Percentiles rank a stretch among this genome's conserved stretches.
phyloP scores from a whole-genome alignment of 2,329 filamentous ascomycete genomes.

The Chrysoporthe puriensis region DNA sequence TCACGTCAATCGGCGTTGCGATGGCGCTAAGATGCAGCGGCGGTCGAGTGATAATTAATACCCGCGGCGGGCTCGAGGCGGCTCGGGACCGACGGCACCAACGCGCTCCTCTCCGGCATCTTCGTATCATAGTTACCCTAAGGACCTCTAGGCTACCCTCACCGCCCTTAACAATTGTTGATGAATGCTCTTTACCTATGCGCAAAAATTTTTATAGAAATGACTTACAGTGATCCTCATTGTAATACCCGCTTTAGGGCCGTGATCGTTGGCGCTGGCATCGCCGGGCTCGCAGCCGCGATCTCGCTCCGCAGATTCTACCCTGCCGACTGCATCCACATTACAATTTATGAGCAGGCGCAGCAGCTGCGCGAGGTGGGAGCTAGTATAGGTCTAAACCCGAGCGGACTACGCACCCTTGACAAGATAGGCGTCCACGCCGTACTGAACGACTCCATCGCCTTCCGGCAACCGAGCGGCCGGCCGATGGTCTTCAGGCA shows the following conservation, averaged over 20 bases:
- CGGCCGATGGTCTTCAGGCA: conserved; percentile 42
- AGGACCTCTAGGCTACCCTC: too few species aligned
- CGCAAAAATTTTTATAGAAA: too few species aligned
- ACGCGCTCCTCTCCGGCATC: background rate
- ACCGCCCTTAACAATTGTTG: too few species aligned
- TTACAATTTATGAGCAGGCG: conserved; percentile 39
- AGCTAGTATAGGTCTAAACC: conserved; percentile 43
- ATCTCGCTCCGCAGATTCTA: conserved; percentile 16
- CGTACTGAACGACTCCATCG: conserved; percentile 39
- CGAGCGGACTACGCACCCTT: conserved; percentile 43
- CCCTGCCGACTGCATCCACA: conserved; percentile 34
- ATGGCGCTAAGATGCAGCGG: conserved; percentile 11
- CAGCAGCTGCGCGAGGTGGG: conserved; percentile 41
- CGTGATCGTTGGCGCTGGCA: conserved; percentile 19
- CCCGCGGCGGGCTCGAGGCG: too few species aligned
- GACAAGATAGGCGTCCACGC: conserved; percentile 40
- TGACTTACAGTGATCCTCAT: too few species aligned
- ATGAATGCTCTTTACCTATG: too few species aligned
- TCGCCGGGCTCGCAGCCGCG: conserved; percentile 18
- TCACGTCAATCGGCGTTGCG: background rate
- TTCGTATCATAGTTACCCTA: background rate
- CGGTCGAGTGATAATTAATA: too few species aligned
- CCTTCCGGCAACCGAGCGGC: conserved; percentile 37
- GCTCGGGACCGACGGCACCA: too few species aligned
- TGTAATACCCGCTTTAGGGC: background rate